Evolutionary conservation across 2,329 filamentous ascomycete genomes (phyloP), one percentile per base, ranked within the genome.

Genomic region (Curvularia sp.): DNA sequence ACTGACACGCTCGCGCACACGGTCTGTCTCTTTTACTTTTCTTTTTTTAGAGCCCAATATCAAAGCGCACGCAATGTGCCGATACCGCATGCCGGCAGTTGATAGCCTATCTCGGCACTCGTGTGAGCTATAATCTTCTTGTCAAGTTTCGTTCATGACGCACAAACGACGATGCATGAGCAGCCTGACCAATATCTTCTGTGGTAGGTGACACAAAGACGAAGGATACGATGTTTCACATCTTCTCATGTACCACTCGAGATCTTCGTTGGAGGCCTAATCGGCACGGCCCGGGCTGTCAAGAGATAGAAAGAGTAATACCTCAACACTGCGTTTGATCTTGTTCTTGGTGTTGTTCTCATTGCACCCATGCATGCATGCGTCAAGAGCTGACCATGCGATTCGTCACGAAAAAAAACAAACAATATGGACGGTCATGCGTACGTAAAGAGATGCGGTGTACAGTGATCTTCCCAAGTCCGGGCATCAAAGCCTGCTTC

Each of bases 241-340:
- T 39, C 33, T n/a, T 43, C 31, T 33, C 44, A 57, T 52, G 52
- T 35, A 35, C 55, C 55, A 49, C 38, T 8, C 26, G 57, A 42
- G 49, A 57, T 56, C 61, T 46, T 50, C 41, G 38, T 47, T 50
- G 38, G 51, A 59, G 55, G 57, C 50, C 57, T 49, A 49, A 41
- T 54, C 68, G 68, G 68, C 59, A 68, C 69, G 69, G 66, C 60
- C 69, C 69, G 69, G 57, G 53, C 61, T 70, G 63, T 67, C 67
- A 69, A 30, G 46, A 55, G 31, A 38, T 38, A n/a, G 46, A 24
- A 44, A 43, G 13, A 43, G 26, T 38, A 38, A 53, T 28, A 28
- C 42, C 41, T 43, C 12, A 15, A 43, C 2, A 7, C 41, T 43
- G 49, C 33, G 43, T 30, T n/a, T 49, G 30, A 6, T 38, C 15